Base-by-base conservation (phyloP, 805 yeast species). In the Yarrowia phangngaensis region DNA sequence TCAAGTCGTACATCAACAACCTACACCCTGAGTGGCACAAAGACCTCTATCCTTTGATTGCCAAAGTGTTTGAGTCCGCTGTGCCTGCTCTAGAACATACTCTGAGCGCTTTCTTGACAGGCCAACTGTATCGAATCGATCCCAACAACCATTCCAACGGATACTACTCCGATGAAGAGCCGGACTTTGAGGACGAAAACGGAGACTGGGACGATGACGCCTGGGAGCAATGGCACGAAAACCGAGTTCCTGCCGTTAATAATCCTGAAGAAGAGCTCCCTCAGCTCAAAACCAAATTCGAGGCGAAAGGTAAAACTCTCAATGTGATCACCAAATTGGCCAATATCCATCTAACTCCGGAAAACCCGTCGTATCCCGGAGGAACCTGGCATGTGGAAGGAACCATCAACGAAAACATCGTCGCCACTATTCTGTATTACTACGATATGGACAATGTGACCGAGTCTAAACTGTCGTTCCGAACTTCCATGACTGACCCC, bases 371-470 rank as follows among this genome's bases (percentile, higher is more conserved):
- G 3, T 70, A 70, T 46, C 48, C 54, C 3, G 74, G 74, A 3
- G 73, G 73, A 1, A 53, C 68, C 2, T 70, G 73, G 73, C 73
- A 70, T 49, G 64, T 70, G 1, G 73, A 70, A 55, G 74, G 73
- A 1, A 60, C 69, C 6, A 61, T 62, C 17, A 66, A 66, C 52
- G 74, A 70, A 53, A 66, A 67, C 50, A 70, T 70, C 33, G 66
- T 70, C 6, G 73, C 73, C 3, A 68, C 72, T 2, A 59, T 64
- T 4, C 54, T 70, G 24, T 70, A 68, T 55, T 70, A 70, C 53
- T 69, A 68, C 49, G 73, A 70, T 41, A 49, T 57, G 17, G 68
- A 66, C n/a, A 70, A 70, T 53, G 68, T 70, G 34, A 53, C 63
- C 1, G 68, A 64, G 27, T 65, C 71, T 2, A 56, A 50, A n/a